Conservation (phyloP, 345 rosid genomes). For the Nasturtium officinale region DNA sequence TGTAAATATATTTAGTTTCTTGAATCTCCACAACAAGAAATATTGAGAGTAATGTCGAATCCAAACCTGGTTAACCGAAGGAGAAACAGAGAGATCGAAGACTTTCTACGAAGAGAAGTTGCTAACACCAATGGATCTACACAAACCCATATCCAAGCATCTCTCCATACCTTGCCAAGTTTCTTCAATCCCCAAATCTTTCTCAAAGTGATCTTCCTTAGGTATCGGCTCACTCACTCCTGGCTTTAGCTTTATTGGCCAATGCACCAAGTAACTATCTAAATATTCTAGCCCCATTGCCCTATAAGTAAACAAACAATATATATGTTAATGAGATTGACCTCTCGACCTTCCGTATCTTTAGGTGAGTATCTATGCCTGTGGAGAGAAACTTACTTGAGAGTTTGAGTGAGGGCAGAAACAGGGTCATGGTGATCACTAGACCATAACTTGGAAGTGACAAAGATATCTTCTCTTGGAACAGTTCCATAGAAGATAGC, state of each 20-base stretch:
- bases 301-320: constrained; percentile 39
- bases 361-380: neutral
- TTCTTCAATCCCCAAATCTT: constrained; percentile 56
- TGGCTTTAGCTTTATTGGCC: constrained; percentile 89
- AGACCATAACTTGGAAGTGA: constrained; percentile 89
- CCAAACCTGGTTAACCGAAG: constrained; percentile 71
- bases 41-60: neutral
- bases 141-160: constrained; percentile 73
- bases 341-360: neutral
- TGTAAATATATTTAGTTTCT: constrained; percentile 2
- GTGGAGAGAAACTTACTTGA: constrained; percentile 38
- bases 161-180: constrained; percentile 90
- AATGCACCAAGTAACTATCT: constrained; percentile 91
- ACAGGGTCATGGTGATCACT: constrained; percentile 81
- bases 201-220: constrained; percentile 68
- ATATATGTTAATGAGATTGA: constrained; percentile 10
- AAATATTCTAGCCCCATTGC: constrained; percentile 66
- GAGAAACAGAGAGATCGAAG: constrained; percentile 53
- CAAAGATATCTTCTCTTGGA: constrained; percentile 64
- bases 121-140: constrained; percentile 80
- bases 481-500: constrained; percentile 51
- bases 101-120: constrained; percentile 81
- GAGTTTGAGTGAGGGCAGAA: constrained; percentile 66
- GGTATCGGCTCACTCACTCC: constrained; percentile 58
- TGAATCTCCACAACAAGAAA: neutral